Evolutionary conservation across 2,329 filamentous ascomycete species (phyloP).

Genomic region (Monilinia aucupariae): DNA sequence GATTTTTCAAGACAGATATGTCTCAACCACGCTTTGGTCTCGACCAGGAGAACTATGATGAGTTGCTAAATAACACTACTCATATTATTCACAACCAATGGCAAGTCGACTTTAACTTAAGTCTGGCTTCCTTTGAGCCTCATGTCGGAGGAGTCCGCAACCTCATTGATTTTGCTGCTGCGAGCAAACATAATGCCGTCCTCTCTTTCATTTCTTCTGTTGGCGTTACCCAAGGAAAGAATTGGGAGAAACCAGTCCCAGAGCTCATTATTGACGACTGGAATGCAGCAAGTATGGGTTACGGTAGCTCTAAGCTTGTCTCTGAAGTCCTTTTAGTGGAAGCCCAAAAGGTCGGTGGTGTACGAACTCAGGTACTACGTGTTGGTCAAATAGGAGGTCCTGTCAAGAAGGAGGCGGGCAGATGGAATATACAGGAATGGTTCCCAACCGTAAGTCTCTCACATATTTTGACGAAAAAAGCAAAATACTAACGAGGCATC

Average conservation of each 20-base stretch:
- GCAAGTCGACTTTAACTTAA: slow-evolving; percentile 39
- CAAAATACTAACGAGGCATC: slow-evolving; percentile 28
- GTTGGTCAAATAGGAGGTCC: slow-evolving; percentile 47
- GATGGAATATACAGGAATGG: slow-evolving; percentile 55
- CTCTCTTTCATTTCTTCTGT: slow-evolving; percentile 31
- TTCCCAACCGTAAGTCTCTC: slow-evolving; percentile 39
- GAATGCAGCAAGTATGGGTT: slow-evolving; percentile 31
- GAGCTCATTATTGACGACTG: slow-evolving; percentile 37
- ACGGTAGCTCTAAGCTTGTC: slow-evolving; percentile 30
- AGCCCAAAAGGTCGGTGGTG: slow-evolving; percentile 36
- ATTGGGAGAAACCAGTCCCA: slow-evolving; percentile 31
- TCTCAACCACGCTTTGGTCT: slow-evolving; percentile 46
- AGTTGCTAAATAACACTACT: slow-evolving; percentile 23
- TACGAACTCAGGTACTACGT: slow-evolving; percentile 41
- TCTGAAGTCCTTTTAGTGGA: slow-evolving; percentile 39
- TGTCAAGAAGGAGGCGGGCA: slow-evolving; percentile 35
- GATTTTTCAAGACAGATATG: slow-evolving; percentile 47
- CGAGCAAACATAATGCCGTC: slow-evolving; percentile 21
- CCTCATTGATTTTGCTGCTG: slow-evolving; percentile 33
- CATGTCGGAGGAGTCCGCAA: slow-evolving; percentile 39
- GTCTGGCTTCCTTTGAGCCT: slow-evolving; percentile 35
- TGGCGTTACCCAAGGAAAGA: slow-evolving; percentile 16
- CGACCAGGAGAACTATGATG: slow-evolving; percentile 7
- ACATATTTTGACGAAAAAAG: background rate
- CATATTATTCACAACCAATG: slow-evolving; percentile 31